These are phyloP conservation scores for Candida oleophila DNA, from an alignment of 805 yeast species.

Conservation along the genomic window DNA sequence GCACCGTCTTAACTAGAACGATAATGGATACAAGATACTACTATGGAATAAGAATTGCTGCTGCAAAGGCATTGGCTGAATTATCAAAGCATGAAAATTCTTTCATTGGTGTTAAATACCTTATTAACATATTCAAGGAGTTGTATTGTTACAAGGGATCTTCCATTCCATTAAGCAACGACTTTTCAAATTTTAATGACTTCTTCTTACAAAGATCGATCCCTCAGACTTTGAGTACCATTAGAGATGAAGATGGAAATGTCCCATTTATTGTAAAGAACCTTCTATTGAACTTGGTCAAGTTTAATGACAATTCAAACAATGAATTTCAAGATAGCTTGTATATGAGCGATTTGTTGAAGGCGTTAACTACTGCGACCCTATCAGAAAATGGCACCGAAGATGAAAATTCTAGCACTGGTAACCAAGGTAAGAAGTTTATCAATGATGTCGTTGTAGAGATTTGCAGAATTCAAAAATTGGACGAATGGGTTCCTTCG, in stretches of 20 bases:
- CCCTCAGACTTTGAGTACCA: constrained; percentile 56
- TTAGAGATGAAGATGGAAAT: constrained; percentile 61
- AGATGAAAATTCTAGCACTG: not conserved
- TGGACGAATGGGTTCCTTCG: constrained; percentile 87
- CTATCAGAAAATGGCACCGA: not conserved
- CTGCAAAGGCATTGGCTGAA: constrained; percentile 75
- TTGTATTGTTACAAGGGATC: constrained; percentile 69
- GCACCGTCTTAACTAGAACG: constrained; percentile 76
- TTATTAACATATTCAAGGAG: constrained; percentile 65
- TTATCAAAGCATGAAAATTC: constrained; percentile 58
- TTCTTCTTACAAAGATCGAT: constrained; percentile 73
- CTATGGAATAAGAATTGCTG: constrained; percentile 85
- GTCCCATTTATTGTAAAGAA: constrained; percentile 58
- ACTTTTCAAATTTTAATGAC: constrained; percentile 68
- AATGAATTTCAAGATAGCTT: constrained; percentile 74
- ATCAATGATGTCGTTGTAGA: constrained; percentile 50
- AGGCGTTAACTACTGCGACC: constrained; percentile 41
- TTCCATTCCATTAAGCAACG: constrained; percentile 72
- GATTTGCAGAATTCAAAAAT: constrained; percentile 67
- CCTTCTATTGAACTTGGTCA: constrained; percentile 66
- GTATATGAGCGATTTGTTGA: constrained; percentile 60
- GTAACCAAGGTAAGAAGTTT: constrained; percentile 16
- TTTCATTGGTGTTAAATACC: constrained; percentile 72
- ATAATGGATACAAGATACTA: constrained; percentile 81
- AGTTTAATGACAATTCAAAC: constrained; percentile 82